Evolutionary conservation across 805 yeast species (phyloP), one percentile per base, ranked within the genome.

Genomic region (Pichia californica): DNA sequence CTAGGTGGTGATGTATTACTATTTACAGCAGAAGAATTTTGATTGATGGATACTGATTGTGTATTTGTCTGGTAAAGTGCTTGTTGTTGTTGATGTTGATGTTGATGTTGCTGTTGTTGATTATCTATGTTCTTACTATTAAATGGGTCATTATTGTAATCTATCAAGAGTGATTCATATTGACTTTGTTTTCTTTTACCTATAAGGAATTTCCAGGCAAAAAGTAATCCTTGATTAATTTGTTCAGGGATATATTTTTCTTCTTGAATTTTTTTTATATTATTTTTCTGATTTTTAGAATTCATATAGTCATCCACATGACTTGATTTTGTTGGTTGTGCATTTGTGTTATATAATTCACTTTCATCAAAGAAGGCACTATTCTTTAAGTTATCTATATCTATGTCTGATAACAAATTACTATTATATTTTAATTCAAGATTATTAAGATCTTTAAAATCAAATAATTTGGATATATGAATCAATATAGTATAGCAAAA

Each of bases 151-250:
- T 31, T 46, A 31, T 66, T 64, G 27, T 55, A 61, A 43, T 73
- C 65, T 15, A 71, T 62, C 43, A 72, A 51, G 14, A 63, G 51
- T 33, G 79, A 52, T 47, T 76, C 79, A 50, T 73, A 75, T 50
- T 72, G 77, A 38, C 78, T 70, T 52, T 74, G 77, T 42, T 67
- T 64, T 48, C 73, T 69, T 49, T 74, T 72, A 19, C 56, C 56
- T 3, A 77, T 50, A 4, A 77, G 48, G 20, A 75, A 63, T 5
- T 66, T 59, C 82, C 82, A 77, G 0, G 77, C 67, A 8, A 33
- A 31, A 1, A n/a, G 26, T 7, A 52, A 55, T 5, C 61, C 50
- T 27, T 33, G 36, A 20, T 40, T 28, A 11, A 44, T 31, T 15
- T 42, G 31, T 36, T 45, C 47, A 20, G 48, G 48, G 15, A 42